Percentiles rank a stretch among this genome's conserved stretches.
These are phyloP conservation scores for Apiotrichum siamense DNA, from an alignment of 1,284 basidiomycete species.

Conservation along the genomic window DNA sequence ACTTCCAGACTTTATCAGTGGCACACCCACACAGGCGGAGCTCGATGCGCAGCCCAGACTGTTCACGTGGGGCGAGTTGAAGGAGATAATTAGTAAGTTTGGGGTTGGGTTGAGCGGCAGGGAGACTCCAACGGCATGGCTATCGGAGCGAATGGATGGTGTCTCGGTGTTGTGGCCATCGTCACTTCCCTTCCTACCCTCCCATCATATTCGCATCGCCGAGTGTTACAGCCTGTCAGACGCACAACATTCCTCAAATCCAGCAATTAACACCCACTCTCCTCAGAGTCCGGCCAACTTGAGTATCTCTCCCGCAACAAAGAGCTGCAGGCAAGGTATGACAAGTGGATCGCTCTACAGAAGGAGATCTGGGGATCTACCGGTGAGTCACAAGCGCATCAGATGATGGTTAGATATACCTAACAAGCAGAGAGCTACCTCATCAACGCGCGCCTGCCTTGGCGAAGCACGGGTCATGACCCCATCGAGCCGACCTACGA, in stretches of 20 bases:
- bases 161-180: too few species aligned
- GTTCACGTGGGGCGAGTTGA: conserved; percentile 45
- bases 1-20: conserved; percentile 27
- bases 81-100: conserved; percentile 34
- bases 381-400: conserved; percentile 24
- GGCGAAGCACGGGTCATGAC: conserved; percentile 2
- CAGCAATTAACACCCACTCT: background rate
- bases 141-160: too few species aligned
- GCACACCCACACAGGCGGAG: conserved; percentile 40
- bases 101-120: background rate
- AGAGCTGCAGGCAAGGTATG: conserved; percentile 39
- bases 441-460: conserved; percentile 32
- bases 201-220: too few species aligned
- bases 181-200: too few species aligned
- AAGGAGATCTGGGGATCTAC: conserved; percentile 36
- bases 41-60: conserved; percentile 38
- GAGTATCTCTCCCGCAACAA: conserved; percentile 38
- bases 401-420: background rate
- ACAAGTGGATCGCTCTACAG: conserved; percentile 36
- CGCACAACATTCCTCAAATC: background rate
- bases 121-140: too few species aligned
- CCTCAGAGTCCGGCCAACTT: conserved; percentile 25
- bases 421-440: conserved; percentile 35
- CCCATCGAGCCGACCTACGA: conserved; percentile 17
- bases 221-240: background rate